These are phyloP conservation scores for Penicillium hesseltinei DNA, from an alignment of 2,329 filamentous ascomycete genomes.

Conservation along the genomic window DNA sequence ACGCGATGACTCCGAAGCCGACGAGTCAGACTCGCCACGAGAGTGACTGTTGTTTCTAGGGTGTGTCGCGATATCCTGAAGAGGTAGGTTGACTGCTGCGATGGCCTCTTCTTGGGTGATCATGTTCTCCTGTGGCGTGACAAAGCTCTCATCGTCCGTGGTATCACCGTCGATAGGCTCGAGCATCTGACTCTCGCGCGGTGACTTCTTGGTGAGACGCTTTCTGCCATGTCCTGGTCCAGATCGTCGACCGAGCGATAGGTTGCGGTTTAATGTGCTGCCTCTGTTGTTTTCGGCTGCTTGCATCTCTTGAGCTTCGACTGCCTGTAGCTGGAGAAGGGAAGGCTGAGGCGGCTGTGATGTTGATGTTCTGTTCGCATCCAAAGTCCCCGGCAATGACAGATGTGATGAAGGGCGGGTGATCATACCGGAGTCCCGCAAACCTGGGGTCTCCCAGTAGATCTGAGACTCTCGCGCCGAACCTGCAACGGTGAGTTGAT, in stretches of 20 bases:
- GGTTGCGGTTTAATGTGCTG: constrained; percentile 6
- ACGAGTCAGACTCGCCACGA: constrained; percentile 4
- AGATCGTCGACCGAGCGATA: constrained; percentile 17
- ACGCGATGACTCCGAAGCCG: constrained; percentile 4
- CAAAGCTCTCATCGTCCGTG: constrained; percentile 28
- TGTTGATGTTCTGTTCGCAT: not conserved
- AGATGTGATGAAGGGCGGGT: not conserved
- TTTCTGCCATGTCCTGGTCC: constrained; percentile 19
- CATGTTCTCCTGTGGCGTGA: not conserved
- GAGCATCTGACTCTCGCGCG: constrained; percentile 7
- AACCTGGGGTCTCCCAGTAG: constrained; percentile 10
- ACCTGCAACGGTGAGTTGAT: constrained; percentile 21
- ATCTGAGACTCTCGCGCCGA: constrained; percentile 34
- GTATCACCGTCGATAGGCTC: constrained; percentile 22
- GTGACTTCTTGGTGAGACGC: constrained; percentile 11
- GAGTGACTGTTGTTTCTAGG: not conserved
- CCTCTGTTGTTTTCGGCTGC: constrained; percentile 2
- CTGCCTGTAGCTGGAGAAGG: constrained; percentile 9
- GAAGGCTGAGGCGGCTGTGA: constrained; percentile 7
- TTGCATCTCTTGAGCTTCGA: constrained; percentile 5
- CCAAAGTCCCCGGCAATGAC: not conserved
- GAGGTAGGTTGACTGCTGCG: constrained; percentile 1
- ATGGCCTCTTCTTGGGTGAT: constrained; percentile 2
- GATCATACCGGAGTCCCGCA: constrained; percentile 6
- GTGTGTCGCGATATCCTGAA: not conserved